Conservation (phyloP, 2,329 filamentous ascomycete species). For the Dactylellina sp. region DNA sequence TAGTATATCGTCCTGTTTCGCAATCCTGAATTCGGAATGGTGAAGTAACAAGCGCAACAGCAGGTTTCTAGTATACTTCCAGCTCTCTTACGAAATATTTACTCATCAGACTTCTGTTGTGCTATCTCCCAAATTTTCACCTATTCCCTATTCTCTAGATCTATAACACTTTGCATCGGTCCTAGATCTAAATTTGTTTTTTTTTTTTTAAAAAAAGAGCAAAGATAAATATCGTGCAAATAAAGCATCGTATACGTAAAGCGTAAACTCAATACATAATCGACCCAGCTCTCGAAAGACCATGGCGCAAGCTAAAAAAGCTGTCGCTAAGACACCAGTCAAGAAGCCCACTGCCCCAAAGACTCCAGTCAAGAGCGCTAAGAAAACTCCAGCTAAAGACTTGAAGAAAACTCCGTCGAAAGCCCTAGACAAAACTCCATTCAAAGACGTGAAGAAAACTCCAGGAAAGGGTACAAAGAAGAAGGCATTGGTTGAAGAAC, state of each 20-base stretch:
- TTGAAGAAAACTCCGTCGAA: neutral
- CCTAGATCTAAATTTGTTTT: too few relatives aligned
- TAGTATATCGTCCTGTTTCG: conserved; percentile 3
- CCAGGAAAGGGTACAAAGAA: conserved; percentile 1
- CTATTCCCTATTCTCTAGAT: neutral
- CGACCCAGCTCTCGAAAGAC: too few relatives aligned
- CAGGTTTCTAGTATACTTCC: neutral
- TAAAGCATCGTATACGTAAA: too few relatives aligned
- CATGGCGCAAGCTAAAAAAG: neutral
- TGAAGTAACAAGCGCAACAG: neutral
- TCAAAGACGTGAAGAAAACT: neutral
- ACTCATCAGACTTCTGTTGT: neutral
- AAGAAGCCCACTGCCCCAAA: neutral
- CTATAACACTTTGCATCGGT: too few relatives aligned
- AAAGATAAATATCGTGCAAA: too few relatives aligned
- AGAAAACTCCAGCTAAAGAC: neutral
- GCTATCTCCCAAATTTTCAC: neutral
- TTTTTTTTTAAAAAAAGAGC: too few relatives aligned
- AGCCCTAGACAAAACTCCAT: conserved; percentile 11
- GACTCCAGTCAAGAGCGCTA: neutral
- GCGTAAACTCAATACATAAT: too few relatives aligned
- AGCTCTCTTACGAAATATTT: neutral
- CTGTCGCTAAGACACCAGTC: neutral
- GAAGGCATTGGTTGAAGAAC: neutral
- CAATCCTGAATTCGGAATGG: conserved; percentile 7